Percentiles rank a stretch among this genome's conserved stretches.
Evolutionary conservation across 225 moss, liverwort and hornwort genomes (phyloP).

Genomic region (Antitrichia curtipendula): DNA sequence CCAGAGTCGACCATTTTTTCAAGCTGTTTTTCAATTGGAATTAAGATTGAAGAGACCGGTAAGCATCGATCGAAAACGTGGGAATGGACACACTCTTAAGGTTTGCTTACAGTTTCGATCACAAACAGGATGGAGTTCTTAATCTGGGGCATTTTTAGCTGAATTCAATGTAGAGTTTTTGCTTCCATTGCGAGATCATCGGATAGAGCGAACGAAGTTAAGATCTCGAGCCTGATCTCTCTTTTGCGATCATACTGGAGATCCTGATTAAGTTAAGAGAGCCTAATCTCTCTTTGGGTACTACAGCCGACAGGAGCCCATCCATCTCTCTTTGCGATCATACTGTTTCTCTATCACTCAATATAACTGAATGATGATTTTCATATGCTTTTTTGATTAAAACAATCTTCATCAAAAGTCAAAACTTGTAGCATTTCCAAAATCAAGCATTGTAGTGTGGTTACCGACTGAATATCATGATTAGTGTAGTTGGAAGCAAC

Average conservation of each 20-base stretch:
- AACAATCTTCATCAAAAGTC: too few relatives aligned
- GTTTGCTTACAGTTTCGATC: too few relatives aligned
- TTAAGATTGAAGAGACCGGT: neutral
- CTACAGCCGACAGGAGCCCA: neutral
- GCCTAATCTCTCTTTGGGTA: neutral
- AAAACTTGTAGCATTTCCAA: neutral
- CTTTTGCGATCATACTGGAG: neutral
- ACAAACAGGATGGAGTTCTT: too few relatives aligned
- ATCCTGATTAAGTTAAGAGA: too few relatives aligned
- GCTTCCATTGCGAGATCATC: neutral
- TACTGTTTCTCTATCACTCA: neutral
- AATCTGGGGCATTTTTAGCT: neutral
- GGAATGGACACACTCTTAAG: too few relatives aligned
- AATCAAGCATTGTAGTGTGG: neutral
- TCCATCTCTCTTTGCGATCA: neutral
- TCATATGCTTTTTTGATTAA: too few relatives aligned
- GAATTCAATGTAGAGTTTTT: neutral
- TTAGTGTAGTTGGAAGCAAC: neutral
- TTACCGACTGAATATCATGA: neutral
- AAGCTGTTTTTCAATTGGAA: too few relatives aligned
- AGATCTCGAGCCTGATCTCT: too few relatives aligned
- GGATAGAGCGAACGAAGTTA: neutral
- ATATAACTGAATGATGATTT: too few relatives aligned
- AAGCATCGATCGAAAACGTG: neutral
- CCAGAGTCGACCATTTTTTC: neutral